Evolutionary conservation across 2,329 filamentous ascomycete species (phyloP), one percentile per base, ranked within the genome.

Genomic region (Colletotrichum agaves): DNA sequence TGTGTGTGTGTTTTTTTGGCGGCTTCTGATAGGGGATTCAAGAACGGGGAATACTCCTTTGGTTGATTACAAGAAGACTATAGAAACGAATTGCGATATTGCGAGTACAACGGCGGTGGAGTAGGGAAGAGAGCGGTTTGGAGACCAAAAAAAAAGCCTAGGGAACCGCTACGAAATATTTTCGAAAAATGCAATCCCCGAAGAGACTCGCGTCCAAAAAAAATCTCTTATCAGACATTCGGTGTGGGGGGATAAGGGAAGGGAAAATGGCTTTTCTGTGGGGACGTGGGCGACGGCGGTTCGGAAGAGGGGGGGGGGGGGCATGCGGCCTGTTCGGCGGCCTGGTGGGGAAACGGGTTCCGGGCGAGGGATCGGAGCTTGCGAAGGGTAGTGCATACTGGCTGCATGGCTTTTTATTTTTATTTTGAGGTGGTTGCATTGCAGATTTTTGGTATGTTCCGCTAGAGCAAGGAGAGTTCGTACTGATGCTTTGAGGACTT

Each of bases 231-330:
- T 63, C 52, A 27, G 55, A 37, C 35, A 47, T 57, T 67, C 46
- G 46, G 52, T 33, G 64, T 63, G 63, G 63, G 64, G 64, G 52
- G 55, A 57, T 57, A 57, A 58, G 61, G 43, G 55, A 61, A 37
- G 35, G 46, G 43, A 21, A n/a, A 39, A 63, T 41, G 19, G 33
- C 27, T 37, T 46, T 60, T 63, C 37, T 52, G 50, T 63, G 63
- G 50, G 44, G 15, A 6, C 8, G 33, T 11, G n/a, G 10, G 37
- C 19, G 8, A 19, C 23, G 19, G 37, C 57, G 27, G 56, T 8
- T 19, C 46, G 58, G 60, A 17, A 13, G 17, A 44, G n/a, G 23
- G 59, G 15, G 19, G 17, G n/a, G 27, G 27, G 5, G 21, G 21
- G 41, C 2, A 59, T 39, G 61, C 61, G 61, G 61, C 61, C 63